Evolutionary conservation across 2,329 filamentous ascomycete genomes (phyloP).

Genomic region (Penicillium sclerotigenum): DNA sequence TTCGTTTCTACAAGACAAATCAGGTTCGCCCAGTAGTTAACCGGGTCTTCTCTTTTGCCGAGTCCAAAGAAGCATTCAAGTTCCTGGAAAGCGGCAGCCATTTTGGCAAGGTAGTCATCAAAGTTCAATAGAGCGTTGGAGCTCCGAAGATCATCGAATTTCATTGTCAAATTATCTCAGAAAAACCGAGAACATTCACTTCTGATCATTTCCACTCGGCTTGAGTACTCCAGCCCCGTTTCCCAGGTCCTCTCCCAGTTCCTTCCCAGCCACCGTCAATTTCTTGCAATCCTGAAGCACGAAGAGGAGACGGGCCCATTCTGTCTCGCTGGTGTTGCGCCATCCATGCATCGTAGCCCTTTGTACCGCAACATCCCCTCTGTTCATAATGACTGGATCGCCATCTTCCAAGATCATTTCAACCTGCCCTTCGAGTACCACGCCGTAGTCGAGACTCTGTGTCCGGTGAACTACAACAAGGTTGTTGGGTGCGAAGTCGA

Average conservation of each 20-base stretch:
- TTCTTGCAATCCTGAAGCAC: slow-evolving; percentile 30
- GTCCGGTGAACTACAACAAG: slow-evolving; percentile 53
- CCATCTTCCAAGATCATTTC: slow-evolving; percentile 55
- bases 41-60: slow-evolving; percentile 52
- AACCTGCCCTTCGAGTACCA: slow-evolving; percentile 54
- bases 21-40: slow-evolving; percentile 49
- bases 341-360: slow-evolving; percentile 56
- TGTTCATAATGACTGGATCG: slow-evolving; percentile 45
- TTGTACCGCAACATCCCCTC: slow-evolving; percentile 57
- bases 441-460: slow-evolving; percentile 54
- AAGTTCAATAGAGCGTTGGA: slow-evolving; percentile 29
- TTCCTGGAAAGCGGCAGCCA: slow-evolving; percentile 53
- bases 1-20: slow-evolving; percentile 34
- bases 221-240: slow-evolving; percentile 9
- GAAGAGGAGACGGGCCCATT: slow-evolving; percentile 50
- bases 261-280: slow-evolving; percentile 20
- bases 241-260: slow-evolving; percentile 28
- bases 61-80: slow-evolving; percentile 53
- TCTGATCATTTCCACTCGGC: slow-evolving; percentile 17
- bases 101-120: slow-evolving; percentile 56
- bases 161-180: not conserved
- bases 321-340: slow-evolving; percentile 48
- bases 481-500: slow-evolving; percentile 49
- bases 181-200: not conserved
- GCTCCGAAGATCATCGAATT: not conserved